These are phyloP conservation scores for Chaetomiaceae sp. DNA, from an alignment of 2,329 filamentous ascomycete species.

Conservation along the genomic window DNA sequence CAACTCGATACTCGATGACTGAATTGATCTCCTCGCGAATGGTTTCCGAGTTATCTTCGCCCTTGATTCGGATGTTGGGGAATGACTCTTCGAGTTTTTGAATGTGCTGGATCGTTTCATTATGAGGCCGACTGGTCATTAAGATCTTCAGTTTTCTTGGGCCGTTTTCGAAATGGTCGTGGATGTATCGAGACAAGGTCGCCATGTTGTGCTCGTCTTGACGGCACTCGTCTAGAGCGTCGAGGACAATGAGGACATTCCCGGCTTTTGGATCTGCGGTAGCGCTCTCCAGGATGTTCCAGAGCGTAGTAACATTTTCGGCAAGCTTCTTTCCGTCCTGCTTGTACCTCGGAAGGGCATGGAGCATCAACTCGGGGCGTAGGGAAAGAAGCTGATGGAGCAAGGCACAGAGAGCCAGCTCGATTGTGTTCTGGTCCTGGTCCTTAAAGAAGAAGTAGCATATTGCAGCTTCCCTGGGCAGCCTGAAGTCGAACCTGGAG, in stretches of 20 bases:
- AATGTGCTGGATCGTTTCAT: too few species aligned
- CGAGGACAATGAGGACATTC: constrained; percentile 31
- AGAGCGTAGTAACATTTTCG: constrained; percentile 25
- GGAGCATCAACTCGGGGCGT: constrained; percentile 27
- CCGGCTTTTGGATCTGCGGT: constrained; percentile 25
- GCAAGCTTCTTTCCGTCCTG: constrained; percentile 15
- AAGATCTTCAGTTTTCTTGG: too few species aligned
- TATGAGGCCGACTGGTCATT: too few species aligned
- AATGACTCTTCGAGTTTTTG: constrained; percentile 19
- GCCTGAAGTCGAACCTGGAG: constrained; percentile 16
- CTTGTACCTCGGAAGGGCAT: constrained; percentile 27
- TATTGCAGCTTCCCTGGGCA: constrained; percentile 20
- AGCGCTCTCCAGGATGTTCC: constrained; percentile 29
- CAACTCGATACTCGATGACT: constrained; percentile 29
- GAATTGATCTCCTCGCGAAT: constrained; percentile 33
- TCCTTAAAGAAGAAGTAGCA: constrained; percentile 43
- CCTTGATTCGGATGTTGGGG: constrained; percentile 30
- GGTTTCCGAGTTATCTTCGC: constrained; percentile 31
- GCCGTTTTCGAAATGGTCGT: too few species aligned
- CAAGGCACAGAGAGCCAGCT: constrained; percentile 34
- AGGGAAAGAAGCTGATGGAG: constrained; percentile 35
- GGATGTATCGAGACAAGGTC: too few species aligned
- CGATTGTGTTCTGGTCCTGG: constrained; percentile 30
- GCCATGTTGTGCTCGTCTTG: too few species aligned
- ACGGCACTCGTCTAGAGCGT: constrained; percentile 36